Evolutionary conservation across 2,329 filamentous ascomycete species (phyloP).

Genomic region (Fusarium paranaense): DNA sequence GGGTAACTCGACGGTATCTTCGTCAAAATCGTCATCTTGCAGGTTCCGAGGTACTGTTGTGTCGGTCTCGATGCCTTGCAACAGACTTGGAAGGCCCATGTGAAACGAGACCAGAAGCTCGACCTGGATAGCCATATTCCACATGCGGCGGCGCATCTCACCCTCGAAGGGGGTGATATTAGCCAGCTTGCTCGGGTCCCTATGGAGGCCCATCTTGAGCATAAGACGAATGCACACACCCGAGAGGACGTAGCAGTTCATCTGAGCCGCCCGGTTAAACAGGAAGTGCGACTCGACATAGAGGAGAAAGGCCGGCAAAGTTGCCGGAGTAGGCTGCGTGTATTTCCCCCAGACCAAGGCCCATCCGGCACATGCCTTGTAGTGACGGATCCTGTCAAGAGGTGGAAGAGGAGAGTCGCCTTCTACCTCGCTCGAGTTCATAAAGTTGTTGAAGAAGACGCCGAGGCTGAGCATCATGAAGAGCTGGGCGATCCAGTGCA

Average conservation of each 20-base stretch:
- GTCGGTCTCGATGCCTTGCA: slow-evolving; percentile 72
- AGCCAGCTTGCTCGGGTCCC: slow-evolving; percentile 64
- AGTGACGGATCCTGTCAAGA: slow-evolving; percentile 60
- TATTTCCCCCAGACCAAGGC: slow-evolving; percentile 64
- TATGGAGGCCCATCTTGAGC: slow-evolving; percentile 69
- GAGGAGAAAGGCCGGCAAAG: slow-evolving; percentile 63
- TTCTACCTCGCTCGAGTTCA: slow-evolving; percentile 57
- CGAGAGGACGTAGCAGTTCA: slow-evolving; percentile 65
- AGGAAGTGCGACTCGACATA: slow-evolving; percentile 67
- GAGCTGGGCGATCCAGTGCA: slow-evolving; percentile 64
- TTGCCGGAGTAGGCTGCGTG: slow-evolving; percentile 60
- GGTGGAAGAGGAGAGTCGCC: slow-evolving; percentile 53
- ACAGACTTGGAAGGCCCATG: slow-evolving; percentile 74
- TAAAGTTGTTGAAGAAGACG: slow-evolving; percentile 58
- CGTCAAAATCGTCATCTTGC: slow-evolving; percentile 73
- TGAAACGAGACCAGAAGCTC: slow-evolving; percentile 76
- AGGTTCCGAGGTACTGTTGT: slow-evolving; percentile 71
- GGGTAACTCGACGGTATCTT: slow-evolving; percentile 66
- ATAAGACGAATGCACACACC: slow-evolving; percentile 64
- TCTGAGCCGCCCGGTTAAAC: slow-evolving; percentile 61
- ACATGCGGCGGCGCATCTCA: slow-evolving; percentile 65
- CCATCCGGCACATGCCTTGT: slow-evolving; percentile 63
- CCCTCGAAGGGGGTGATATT: slow-evolving; percentile 63
- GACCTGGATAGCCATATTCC: slow-evolving; percentile 67
- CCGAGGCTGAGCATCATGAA: slow-evolving; percentile 60